phyloP scores from a whole-genome alignment of 1,284 basidiomycete species.

The Ustilago xerochloae region DNA sequence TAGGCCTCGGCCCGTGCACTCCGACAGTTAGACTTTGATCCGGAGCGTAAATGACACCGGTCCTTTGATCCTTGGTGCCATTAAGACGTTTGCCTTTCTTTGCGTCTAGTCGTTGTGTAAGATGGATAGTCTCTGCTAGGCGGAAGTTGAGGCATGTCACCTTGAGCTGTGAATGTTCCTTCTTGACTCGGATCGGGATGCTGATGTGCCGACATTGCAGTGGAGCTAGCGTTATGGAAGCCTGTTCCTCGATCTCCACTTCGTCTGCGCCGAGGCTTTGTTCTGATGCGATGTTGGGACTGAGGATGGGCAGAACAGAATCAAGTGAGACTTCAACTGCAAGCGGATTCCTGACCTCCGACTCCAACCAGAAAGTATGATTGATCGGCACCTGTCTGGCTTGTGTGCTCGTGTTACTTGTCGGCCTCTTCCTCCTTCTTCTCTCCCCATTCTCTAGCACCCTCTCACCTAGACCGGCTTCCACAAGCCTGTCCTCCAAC shows the following conservation, averaged over 20 bases:
- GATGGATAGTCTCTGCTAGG: conserved; percentile 70
- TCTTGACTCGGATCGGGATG: conserved; percentile 11
- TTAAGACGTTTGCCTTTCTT: conserved; percentile 69
- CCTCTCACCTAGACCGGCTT: conserved; percentile 18
- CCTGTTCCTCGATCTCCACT: conserved; percentile 53
- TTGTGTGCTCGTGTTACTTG: conserved; percentile 17
- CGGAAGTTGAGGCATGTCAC: conserved; percentile 67
- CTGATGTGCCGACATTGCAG: conserved; percentile 11
- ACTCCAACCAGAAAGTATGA: conserved; percentile 68
- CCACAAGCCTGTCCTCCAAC: conserved; percentile 31
- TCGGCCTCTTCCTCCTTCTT: conserved; percentile 17
- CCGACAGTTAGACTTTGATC: conserved; percentile 69
- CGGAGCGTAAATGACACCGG: conserved; percentile 69
- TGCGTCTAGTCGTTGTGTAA: conserved; percentile 67
- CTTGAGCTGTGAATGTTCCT: conserved; percentile 39
- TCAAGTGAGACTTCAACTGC: conserved; percentile 37
- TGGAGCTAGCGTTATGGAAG: conserved; percentile 31
- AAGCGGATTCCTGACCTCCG: conserved; percentile 70
- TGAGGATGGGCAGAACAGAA: conserved; percentile 12
- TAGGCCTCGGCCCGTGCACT: conserved; percentile 53
- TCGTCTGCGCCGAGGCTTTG: conserved; percentile 5
- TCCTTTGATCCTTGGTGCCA: conserved; percentile 69
- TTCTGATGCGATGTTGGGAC: neutral
- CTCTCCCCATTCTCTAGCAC: conserved; percentile 8
- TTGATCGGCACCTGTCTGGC: conserved; percentile 43